Base-by-base conservation (phyloP, 306 rosid genomes). In the Gillenia trifoliata region DNA sequence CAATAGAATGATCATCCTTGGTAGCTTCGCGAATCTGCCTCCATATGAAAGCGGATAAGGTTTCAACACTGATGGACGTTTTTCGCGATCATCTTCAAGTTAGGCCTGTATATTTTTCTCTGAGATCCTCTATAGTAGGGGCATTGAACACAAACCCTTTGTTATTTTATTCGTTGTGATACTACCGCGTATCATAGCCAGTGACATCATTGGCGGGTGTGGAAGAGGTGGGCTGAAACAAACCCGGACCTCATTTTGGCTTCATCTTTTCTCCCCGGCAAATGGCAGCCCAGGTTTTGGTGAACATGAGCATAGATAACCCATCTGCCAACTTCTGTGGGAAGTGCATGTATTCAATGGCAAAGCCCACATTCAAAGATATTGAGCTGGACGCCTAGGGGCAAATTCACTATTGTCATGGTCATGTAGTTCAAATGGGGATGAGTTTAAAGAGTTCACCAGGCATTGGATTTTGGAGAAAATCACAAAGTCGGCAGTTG, bases 301-400 rank as follows among this genome's bases (percentile, higher is more conserved):
- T 34, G 61, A 83, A 79, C 3, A 28, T 10, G 50, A 75, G 0
- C 15, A 16, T 25, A 4, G 38, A 45, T 6, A 68, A 19, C 2
- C 16, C 57, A 68, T 68, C 72, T 16, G 5, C 59, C 2, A 47
- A 38, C 72, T 47, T n/a, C n/a, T 68, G 38, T 68, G 72, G 30
- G 72, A 16, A 45, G 19, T 19, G 59, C 72, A 43, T 1, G 7
- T 40, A 8, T n/a, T 17, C 60, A 68, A 47, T 68, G 5, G 72
- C 65, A 81, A 49, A 13, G 0, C 93, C 91, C 92, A 55, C 90
- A 84, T 0, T 78, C 81, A 87, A n/a, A 88, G 3, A 80, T 66
- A 31, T 82, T 86, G 49, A 88, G 77, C 61, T 82, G 96, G 62
- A 86, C 77, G 0, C 90, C 87, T 11, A 90, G 82, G n/a, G 19